phyloP scores from a whole-genome alignment of 2,329 filamentous ascomycete species.

The Penicillium sp. region DNA sequence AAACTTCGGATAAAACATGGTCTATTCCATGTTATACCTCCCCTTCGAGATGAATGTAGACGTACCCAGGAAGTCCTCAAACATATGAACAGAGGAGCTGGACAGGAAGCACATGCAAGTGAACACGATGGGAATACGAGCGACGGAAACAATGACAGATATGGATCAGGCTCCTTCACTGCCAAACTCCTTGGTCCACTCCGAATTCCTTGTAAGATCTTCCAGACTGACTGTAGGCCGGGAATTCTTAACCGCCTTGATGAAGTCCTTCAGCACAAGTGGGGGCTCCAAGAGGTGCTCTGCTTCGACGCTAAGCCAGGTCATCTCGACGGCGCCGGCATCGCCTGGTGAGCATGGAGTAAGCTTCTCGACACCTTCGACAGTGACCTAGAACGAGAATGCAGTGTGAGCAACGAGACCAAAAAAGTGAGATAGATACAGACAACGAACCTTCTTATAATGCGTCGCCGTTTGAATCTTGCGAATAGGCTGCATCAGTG shows the following conservation, averaged over 20 bases:
- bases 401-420: background rate
- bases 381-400: slow-evolving; percentile 63
- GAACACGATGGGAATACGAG: background rate
- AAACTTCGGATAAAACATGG: background rate
- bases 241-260: slow-evolving; percentile 86
- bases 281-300: slow-evolving; percentile 86
- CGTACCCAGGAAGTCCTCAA: background rate
- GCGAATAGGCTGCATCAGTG: slow-evolving; percentile 94
- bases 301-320: slow-evolving; percentile 83
- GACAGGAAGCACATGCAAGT: background rate
- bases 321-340: slow-evolving; percentile 85
- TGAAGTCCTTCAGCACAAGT: slow-evolving; percentile 87
- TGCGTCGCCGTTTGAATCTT: slow-evolving; percentile 98
- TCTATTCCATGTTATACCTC: slow-evolving; percentile 10
- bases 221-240: slow-evolving; percentile 88
- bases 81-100: slow-evolving; percentile 1
- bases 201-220: slow-evolving; percentile 81
- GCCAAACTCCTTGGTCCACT: slow-evolving; percentile 96
- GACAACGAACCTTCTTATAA: slow-evolving; percentile 78
- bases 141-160: background rate
- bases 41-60: slow-evolving; percentile 3
- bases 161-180: slow-evolving; percentile 73
- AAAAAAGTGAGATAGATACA: background rate
- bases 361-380: slow-evolving; percentile 64
- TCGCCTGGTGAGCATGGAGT: slow-evolving; percentile 97